Base-by-base conservation (phyloP, 441 rosid species). In the Arabidopsis lyrata region DNA sequence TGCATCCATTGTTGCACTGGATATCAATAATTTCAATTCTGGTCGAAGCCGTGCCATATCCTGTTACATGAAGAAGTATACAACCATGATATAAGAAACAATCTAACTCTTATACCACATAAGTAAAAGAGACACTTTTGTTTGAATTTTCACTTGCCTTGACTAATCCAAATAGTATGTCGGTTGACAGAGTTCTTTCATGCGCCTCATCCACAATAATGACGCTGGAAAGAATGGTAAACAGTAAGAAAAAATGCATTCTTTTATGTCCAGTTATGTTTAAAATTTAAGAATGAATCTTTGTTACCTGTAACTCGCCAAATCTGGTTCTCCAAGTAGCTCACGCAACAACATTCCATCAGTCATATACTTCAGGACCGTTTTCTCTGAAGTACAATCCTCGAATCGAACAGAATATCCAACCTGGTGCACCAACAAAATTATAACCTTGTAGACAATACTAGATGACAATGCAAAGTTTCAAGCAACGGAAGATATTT, bases 171-270 rank as follows among this genome's bases (percentile, higher is more conserved):
- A 95, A 92, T 34, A 94, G 86, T 55, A 95, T 92, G 79, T 95
- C 99, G 2, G 97, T 95, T 8, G 97, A 92, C 72, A 95, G 77
- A 18, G 97, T 95, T 81, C 99, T 92, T 82, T 95, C 99, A 80
- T 95, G 99, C n/a, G 99, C 97, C 86, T 92, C 99, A 66, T 95
- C 99, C 76, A 95, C 97, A 91, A 95, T 92, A 68, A 95, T 83
- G 45, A 95, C 94, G 70, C 97, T 93, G 85, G 45, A 10, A 82
- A 78, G 47, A 42, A 13, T 14, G 48, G 48, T 72, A 56, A 5
- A 32, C 29, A 64, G 35, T 22, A 56, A 81, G 72, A 67, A 69
- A 57, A 8, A 27, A 18, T 44, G 49, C 7, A 42, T 42, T 42
- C 1, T 4, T 55, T 35, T 54, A 38, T 65, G 59, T 41, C 41